Evolutionary conservation across 352 stramenopile species (phyloP), one percentile per base, ranked within the genome.

Genomic region (Peronosclerospora sorghi): DNA sequence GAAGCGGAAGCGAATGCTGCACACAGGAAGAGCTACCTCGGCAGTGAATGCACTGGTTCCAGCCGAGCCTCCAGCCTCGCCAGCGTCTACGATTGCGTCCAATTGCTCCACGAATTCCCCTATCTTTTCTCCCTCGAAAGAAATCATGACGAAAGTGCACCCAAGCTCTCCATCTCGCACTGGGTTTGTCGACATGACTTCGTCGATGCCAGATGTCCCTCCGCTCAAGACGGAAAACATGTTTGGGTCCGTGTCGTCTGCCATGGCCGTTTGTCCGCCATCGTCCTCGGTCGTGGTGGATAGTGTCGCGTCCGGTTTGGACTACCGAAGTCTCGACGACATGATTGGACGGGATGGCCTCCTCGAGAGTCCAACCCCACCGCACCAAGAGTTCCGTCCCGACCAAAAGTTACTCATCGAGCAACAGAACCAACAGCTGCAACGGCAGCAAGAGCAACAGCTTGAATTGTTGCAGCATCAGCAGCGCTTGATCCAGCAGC

Each of bases 1-100:
- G 2, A 88, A 88, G 35, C 73, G 76, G 28, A 86, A 85, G 52
- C 64, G 73, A 10, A 48, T 62, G 0, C 17, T 56, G 0, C 63
- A 59, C 0, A 45, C 38, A 12, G 35, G 45, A 32, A 47, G 44
- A 8, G 26, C 44, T 2, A 53, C 56, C 0, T 48, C 60, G 26
- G 30, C 69, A 28, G 48, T 42, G n/a, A 35, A 14, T 15, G 43
- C 62, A 3, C 8, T 17, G 30, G 34, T 79, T 5, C 58, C 65
- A 14, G 57, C 43, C 3, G 41, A 56, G 35, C 45, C 53, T 14
- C 60, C 60, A 35, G 45, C 52, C 5, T 70, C 57, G 3, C 62
- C 75, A 6, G 50, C 59, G 0, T 48, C 57, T 13, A 81, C 52
- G 8, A 43, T 42, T 20, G 56, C 49, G 21, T 65, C 61, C 15